These are phyloP conservation scores for Neurospora sublineolata DNA, from an alignment of 495 filamentous ascomycete species.

Conservation along the genomic window DNA sequence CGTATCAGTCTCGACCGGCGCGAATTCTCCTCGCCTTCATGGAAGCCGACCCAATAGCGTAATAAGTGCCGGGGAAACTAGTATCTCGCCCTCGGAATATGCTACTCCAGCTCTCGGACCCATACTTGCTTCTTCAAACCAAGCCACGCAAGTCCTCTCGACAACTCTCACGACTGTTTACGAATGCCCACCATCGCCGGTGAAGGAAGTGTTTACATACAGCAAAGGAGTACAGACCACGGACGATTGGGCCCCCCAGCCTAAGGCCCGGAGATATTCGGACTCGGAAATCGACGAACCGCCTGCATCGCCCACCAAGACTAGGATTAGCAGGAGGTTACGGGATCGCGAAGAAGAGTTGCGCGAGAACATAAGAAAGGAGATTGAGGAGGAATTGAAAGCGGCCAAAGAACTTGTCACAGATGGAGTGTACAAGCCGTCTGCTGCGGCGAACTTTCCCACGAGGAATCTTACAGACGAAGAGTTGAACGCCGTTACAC, in stretches of 20 bases:
- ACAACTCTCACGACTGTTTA: constrained; percentile 58
- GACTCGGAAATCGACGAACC: constrained; percentile 47
- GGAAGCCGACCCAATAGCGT: constrained; percentile 79
- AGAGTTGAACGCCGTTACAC: constrained; percentile 81
- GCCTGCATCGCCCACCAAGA: constrained; percentile 45
- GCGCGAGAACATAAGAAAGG: constrained; percentile 66
- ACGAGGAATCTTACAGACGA: constrained; percentile 72
- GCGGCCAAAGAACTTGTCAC: constrained; percentile 47
- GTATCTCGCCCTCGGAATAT: constrained; percentile 51
- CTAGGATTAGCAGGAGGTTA: constrained; percentile 57
- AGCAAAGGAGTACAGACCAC: constrained; percentile 90
- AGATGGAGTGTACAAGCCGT: constrained; percentile 37
- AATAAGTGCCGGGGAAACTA: constrained; percentile 61
- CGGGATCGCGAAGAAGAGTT: constrained; percentile 80
- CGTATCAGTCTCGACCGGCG: constrained; percentile 56
- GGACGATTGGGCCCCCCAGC: constrained; percentile 49
- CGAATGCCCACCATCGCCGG: constrained; percentile 60
- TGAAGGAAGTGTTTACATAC: constrained; percentile 79
- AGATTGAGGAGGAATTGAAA: constrained; percentile 86
- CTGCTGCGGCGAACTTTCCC: constrained; percentile 52
- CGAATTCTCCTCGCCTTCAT: constrained; percentile 48
- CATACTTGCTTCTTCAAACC: constrained; percentile 17
- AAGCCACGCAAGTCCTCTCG: constrained; percentile 37
- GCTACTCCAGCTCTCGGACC: constrained; percentile 28
- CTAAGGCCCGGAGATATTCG: constrained; percentile 37